phyloP scores from a whole-genome alignment of 306 rosid species.

The Lupinus albus region DNA sequence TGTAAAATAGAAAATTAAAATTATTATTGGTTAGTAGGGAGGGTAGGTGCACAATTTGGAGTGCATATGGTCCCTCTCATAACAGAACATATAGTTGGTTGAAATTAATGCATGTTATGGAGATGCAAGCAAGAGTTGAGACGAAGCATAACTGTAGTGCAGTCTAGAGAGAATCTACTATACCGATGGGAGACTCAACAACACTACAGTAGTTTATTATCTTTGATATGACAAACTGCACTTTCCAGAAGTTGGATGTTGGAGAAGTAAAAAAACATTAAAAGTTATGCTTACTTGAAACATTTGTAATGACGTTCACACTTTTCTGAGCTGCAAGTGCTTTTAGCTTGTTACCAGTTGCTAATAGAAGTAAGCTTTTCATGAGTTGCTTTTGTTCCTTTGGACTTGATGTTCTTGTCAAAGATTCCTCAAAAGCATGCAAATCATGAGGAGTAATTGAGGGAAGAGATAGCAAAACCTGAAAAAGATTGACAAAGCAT shows the following conservation, averaged over 20 bases:
- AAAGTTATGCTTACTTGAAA: slow-evolving; percentile 67
- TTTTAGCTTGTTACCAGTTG: slow-evolving; percentile 87
- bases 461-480: slow-evolving; percentile 88
- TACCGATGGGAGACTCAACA: background rate
- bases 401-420: slow-evolving; percentile 80
- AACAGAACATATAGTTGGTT: background rate
- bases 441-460: slow-evolving; percentile 71
- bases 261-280: slow-evolving; percentile 7
- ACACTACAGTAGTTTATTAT: slow-evolving; percentile 16
- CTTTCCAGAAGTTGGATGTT: background rate
- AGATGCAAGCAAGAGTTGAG: background rate
- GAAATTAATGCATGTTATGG: background rate
- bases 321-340: slow-evolving; percentile 90
- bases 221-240: slow-evolving; percentile 8
- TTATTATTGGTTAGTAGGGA: too few relatives aligned
- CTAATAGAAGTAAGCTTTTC: slow-evolving; percentile 80
- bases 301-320: slow-evolving; percentile 84
- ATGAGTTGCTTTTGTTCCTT: slow-evolving; percentile 92
- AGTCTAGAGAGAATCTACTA: background rate
- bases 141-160: background rate
- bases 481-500: slow-evolving; percentile 32
- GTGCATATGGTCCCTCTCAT: too few relatives aligned
- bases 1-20: too few relatives aligned
- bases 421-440: slow-evolving; percentile 89
- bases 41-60: too few relatives aligned